Evolutionary conservation across 768 basidiomycete genomes (phyloP).

Genomic region (Mycena indigotica): DNA sequence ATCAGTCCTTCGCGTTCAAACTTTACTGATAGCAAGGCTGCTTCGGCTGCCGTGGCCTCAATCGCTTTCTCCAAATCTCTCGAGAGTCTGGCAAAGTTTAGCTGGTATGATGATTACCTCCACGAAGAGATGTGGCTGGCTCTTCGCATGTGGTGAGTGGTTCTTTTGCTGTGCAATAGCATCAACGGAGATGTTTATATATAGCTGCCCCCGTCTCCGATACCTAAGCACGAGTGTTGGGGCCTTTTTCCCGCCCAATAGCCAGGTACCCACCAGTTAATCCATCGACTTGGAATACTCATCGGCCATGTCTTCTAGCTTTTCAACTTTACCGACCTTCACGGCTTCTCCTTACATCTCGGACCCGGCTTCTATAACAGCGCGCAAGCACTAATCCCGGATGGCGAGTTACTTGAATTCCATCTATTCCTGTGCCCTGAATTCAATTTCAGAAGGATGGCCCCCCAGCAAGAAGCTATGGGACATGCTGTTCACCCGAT

Average conservation of each 20-base stretch:
- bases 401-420: conserved; percentile 45
- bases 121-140: conserved; percentile 81
- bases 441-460: conserved; percentile 43
- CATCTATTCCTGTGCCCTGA: background rate
- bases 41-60: conserved; percentile 54
- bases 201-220: conserved; percentile 66
- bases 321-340: conserved; percentile 66
- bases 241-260: conserved; percentile 57
- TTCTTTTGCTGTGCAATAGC: background rate
- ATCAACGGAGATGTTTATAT: conserved; percentile 9
- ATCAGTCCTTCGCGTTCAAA: conserved; percentile 43
- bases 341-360: conserved; percentile 62
- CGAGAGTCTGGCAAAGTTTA: conserved; percentile 66
- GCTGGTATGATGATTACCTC: conserved; percentile 73
- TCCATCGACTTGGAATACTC: conserved; percentile 2
- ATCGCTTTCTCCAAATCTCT: conserved; percentile 51
- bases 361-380: conserved; percentile 66
- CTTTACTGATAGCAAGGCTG: conserved; percentile 37
- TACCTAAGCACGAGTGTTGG: conserved; percentile 67
- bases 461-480: conserved; percentile 58
- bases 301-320: conserved; percentile 43
- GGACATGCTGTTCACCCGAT: conserved; percentile 69
- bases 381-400: conserved; percentile 45
- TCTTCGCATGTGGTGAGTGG: conserved; percentile 61
- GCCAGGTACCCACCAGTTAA: conserved; percentile 52